Percentiles rank a stretch among this genome's conserved stretches.
phyloP scores from a whole-genome alignment of 1,284 basidiomycete species.

The Puccinia triticina region DNA sequence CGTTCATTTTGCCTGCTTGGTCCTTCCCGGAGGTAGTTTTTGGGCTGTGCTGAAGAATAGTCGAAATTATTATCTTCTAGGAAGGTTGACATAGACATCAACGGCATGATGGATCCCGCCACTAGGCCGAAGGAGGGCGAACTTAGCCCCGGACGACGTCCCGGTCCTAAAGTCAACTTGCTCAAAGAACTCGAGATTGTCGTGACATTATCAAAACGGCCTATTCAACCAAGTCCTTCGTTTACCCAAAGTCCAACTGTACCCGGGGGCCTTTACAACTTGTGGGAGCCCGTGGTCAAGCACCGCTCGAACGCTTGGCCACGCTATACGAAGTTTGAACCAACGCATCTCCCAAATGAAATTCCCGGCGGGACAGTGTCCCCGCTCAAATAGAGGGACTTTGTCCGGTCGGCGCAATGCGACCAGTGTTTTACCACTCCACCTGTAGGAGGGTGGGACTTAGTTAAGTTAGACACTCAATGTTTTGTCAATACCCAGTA shows the following conservation, averaged over 20 bases:
- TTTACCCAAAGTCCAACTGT: background rate
- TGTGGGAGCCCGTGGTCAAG: slow-evolving; percentile 17
- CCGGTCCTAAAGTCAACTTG: slow-evolving; percentile 20
- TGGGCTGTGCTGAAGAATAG: background rate
- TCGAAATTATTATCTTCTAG: background rate
- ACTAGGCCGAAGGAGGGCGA: background rate
- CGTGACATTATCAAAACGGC: slow-evolving; percentile 3
- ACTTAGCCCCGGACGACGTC: background rate
- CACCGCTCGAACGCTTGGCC: background rate
- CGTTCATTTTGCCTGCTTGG: slow-evolving; percentile 8
- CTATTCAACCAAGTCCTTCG: slow-evolving; percentile 7
- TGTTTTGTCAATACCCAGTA: too few species aligned
- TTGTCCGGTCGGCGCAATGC: too few species aligned
- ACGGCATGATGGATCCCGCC: background rate
- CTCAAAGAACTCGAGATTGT: slow-evolving; percentile 23
- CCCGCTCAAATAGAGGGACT: too few species aligned
- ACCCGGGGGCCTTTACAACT: background rate
- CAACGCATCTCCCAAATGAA: background rate
- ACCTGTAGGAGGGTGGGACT: too few species aligned
- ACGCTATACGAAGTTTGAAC: slow-evolving; percentile 1
- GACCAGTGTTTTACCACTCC: too few species aligned
- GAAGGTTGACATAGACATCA: slow-evolving; percentile 13
- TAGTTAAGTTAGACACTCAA: too few species aligned
- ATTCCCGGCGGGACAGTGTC: too few species aligned
- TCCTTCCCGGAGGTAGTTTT: background rate